A percentile compares a stretch with the other conserved stretches of the same genome.
phyloP scores from a whole-genome alignment of 75 land plant species.

The Pseudotsuga menziesii region DNA sequence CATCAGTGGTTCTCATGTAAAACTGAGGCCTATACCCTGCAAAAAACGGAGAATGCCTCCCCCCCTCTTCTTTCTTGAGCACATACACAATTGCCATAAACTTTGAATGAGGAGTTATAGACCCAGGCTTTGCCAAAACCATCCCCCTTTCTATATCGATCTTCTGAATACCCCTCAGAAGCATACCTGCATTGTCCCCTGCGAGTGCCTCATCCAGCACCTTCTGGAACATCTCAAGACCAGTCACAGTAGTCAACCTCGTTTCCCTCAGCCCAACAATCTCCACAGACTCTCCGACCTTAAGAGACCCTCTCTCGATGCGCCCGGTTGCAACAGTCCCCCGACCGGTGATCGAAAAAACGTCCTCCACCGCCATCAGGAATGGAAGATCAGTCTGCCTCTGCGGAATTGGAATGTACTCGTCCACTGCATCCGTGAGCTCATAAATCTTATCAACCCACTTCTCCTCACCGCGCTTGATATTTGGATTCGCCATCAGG shows the following conservation, averaged over 20 bases:
- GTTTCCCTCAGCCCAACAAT: constrained; percentile 84
- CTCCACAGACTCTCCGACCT: constrained; percentile 83
- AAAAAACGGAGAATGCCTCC: constrained; percentile 87
- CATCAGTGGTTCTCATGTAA: constrained; percentile 96
- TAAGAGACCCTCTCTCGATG: constrained; percentile 78
- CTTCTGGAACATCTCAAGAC: constrained; percentile 98
- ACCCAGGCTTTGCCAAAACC: constrained; percentile 86
- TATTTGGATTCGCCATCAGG: constrained; percentile 53
- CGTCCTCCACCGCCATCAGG: constrained; percentile 86
- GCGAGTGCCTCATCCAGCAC: constrained; percentile 80
- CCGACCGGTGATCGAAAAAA: constrained; percentile 95
- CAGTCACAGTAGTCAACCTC: constrained; percentile 78
- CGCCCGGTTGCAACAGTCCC: constrained; percentile 97
- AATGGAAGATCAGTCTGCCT: constrained; percentile 86
- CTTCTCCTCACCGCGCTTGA: constrained; percentile 68
- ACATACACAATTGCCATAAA: constrained; percentile 75
- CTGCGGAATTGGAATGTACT: constrained; percentile 79
- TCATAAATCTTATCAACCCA: constrained; percentile 90
- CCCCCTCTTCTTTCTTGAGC: constrained; percentile 91
- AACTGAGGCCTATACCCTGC: constrained; percentile 85
- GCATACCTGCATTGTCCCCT: constrained; percentile 82
- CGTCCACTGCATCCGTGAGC: constrained; percentile 85
- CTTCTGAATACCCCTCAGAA: constrained; percentile 75
- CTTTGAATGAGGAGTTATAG: constrained; percentile 72
- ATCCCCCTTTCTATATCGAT: constrained; percentile 77